A percentile compares a stretch with the other conserved stretches of the same genome.
These are phyloP conservation scores for Lasiodiplodia citricola DNA, from an alignment of 2,329 filamentous ascomycete species.

Conservation along the genomic window DNA sequence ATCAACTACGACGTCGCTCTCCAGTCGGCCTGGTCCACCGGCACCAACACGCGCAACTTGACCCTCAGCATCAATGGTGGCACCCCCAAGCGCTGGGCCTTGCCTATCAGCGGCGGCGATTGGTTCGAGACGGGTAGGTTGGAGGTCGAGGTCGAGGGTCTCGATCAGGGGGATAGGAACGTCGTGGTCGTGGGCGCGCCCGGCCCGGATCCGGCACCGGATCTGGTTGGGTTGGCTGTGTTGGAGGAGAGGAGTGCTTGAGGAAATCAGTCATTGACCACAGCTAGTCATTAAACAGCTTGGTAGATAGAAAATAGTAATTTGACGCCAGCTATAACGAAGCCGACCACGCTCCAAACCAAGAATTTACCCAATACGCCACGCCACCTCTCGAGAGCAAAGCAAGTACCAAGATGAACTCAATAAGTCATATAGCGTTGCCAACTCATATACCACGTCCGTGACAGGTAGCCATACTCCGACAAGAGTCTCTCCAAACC, in stretches of 20 bases:
- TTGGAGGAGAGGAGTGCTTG: not conserved
- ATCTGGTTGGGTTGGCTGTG: constrained; percentile 37
- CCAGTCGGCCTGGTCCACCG: constrained; percentile 40
- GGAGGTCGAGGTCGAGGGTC: constrained; percentile 37
- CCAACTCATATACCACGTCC: too few species aligned
- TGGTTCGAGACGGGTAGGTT: constrained; percentile 40
- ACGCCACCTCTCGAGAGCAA: too few species aligned
- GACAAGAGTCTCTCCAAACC: not conserved
- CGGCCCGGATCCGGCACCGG: constrained; percentile 33
- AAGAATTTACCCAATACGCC: too few species aligned
- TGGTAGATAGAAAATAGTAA: too few species aligned
- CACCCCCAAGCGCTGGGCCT: constrained; percentile 40
- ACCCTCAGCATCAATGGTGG: constrained; percentile 47
- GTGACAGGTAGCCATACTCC: not conserved
- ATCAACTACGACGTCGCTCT: constrained; percentile 48
- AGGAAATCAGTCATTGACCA: not conserved
- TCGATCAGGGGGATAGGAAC: constrained; percentile 34
- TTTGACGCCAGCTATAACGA: too few species aligned
- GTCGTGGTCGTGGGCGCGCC: constrained; percentile 32
- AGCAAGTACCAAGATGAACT: too few species aligned
- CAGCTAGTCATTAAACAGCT: too few species aligned
- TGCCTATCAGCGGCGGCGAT: constrained; percentile 48
- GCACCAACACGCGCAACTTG: constrained; percentile 44
- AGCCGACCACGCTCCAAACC: too few species aligned
- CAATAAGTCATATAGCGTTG: too few species aligned